Conservation (phyloP, 1,139 yeast species). For the Trichomonascaceae sp. region DNA sequence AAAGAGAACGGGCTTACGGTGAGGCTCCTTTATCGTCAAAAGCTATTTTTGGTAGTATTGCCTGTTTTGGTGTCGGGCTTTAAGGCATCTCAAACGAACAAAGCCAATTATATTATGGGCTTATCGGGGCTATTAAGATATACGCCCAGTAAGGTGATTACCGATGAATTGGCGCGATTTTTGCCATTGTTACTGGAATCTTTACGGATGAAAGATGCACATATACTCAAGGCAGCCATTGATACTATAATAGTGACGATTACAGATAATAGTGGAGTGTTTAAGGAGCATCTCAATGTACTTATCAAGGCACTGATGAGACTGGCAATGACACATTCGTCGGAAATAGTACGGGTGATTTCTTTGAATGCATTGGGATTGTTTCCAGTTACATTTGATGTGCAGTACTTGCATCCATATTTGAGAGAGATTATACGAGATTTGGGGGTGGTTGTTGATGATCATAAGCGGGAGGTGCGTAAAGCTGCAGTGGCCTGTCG, state of each 20-base stretch:
- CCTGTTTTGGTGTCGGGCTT: constrained; percentile 30
- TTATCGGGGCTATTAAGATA: constrained; percentile 62
- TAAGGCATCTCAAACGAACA: constrained; percentile 16
- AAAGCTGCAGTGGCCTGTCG: constrained; percentile 72
- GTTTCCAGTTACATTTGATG: constrained; percentile 39
- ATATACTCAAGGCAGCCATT: constrained; percentile 56
- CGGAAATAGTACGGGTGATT: constrained; percentile 45
- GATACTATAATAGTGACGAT: constrained; percentile 42
- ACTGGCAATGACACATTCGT: constrained; percentile 16
- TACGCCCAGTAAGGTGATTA: constrained; percentile 54
- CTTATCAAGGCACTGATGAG: constrained; percentile 52
- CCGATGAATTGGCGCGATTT: constrained; percentile 55
- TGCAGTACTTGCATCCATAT: constrained; percentile 45
- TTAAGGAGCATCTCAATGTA: constrained; percentile 48
- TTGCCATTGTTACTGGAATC: constrained; percentile 71
- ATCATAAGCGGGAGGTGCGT: constrained; percentile 67
- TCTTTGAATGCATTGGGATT: constrained; percentile 52
- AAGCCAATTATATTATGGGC: constrained; percentile 53
- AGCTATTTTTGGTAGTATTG: constrained; percentile 49
- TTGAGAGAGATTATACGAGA: constrained; percentile 45
- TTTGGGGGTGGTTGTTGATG: constrained; percentile 57
- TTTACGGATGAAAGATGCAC: constrained; percentile 43
- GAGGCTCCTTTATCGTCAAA: constrained; percentile 69
- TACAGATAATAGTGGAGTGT: constrained; percentile 45
- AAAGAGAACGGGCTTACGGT: constrained; percentile 55